Base-by-base conservation (phyloP, 345 rosid genomes). In the Adansonia digitata region DNA sequence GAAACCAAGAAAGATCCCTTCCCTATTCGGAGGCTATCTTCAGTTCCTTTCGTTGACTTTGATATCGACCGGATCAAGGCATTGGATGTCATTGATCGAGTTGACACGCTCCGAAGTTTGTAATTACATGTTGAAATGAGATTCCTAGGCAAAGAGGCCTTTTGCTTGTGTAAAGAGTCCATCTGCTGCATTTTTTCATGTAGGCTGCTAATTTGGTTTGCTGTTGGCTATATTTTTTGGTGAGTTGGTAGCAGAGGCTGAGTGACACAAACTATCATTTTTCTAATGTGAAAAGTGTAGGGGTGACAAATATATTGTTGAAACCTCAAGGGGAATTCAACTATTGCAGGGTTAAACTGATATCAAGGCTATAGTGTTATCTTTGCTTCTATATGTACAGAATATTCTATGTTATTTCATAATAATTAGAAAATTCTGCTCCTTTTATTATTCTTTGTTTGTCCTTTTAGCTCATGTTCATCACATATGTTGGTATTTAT, bases 41-140 rank as follows among this genome's bases (percentile, higher is more conserved):
- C 86, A 2, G 83, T 88, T 76, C 97, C 98, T 14, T 56, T 94
- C 80, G 84, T 92, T 0, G 77, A 90, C 81, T 94, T 94, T 34
- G 90, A 90, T 48, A 85, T 92, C 8, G 97, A 92, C 80, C 91
- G 93, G 43, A 80, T 86, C 80, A 94, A 91, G 78, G 97, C 95
- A 10, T 83, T 94, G 74, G 98, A 94, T 73, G 91, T 89, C 73
- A 94, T 94, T 6, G 97, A 94, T 77, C 94, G 97, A 1, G 94
- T 94, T 72, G 97, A 94, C 86, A 91, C 86, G 3, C 88, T 91
- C 61, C 71, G 91, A 71, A 79, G 90, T 79, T 78, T 84, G 73
- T 88, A 80, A 78, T 61, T 49, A 17, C 17, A 26, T 43, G 43
- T 61, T 27, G 5, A 73, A 62, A 24, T 17, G 40, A 35, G 59